Conservation (phyloP, 768 basidiomycete species). For the Suillus hirtellus region DNA sequence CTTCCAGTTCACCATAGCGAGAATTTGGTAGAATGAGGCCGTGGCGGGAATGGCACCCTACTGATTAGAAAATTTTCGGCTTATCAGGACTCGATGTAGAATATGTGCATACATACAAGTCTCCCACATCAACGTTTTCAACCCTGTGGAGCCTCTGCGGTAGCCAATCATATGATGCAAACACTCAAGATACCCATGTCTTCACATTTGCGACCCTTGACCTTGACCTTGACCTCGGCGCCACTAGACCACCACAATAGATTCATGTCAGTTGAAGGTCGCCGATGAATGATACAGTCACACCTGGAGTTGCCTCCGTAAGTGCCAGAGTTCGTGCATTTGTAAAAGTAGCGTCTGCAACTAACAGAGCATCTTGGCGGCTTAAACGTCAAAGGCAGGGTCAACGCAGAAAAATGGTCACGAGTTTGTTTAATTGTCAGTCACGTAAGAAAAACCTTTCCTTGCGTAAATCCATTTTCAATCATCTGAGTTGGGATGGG, state of each 20-base stretch:
- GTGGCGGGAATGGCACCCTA: neutral
- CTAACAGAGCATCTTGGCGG: neutral
- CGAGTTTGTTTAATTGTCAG: neutral
- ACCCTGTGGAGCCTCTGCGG: neutral
- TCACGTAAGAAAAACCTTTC: neutral
- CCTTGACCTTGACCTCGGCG: no score
- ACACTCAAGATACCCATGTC: neutral
- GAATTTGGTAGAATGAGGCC: neutral
- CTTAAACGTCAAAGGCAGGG: neutral
- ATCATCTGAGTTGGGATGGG: neutral
- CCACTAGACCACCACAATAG: neutral
- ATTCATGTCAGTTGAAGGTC: neutral
- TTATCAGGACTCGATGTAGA: neutral
- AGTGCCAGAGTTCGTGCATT: neutral
- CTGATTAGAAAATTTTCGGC: neutral
- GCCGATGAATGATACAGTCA: neutral
- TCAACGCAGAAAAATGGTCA: neutral
- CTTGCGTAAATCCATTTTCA: neutral
- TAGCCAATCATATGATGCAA: neutral
- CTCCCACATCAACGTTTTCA: neutral
- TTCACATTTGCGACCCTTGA: neutral
- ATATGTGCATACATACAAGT: neutral
- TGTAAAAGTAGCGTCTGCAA: neutral
- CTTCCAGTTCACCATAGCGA: neutral
- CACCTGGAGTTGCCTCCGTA: neutral